phyloP scores from a whole-genome alignment of 1,284 basidiomycete genomes.

The Microbotryomycetes sp. region DNA sequence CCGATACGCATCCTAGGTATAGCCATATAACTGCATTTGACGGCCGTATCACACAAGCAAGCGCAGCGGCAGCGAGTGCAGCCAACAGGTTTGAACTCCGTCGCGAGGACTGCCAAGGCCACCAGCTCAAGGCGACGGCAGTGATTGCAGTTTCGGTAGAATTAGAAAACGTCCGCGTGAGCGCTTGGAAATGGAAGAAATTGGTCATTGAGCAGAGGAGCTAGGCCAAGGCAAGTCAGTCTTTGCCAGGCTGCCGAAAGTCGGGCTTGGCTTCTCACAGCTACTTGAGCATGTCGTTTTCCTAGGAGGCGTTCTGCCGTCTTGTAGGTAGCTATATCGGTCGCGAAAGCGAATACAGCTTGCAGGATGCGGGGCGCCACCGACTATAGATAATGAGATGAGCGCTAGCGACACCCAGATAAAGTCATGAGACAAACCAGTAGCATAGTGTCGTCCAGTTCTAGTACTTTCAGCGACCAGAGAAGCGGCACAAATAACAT shows the following conservation, averaged over 20 bases:
- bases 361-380: conserved; percentile 68
- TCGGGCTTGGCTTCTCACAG: conserved; percentile 51
- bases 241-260: background rate
- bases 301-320: conserved; percentile 59
- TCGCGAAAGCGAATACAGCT: conserved; percentile 67
- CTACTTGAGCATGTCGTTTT: conserved; percentile 52
- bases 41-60: conserved; percentile 72
- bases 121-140: conserved; percentile 66
- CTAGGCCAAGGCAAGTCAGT: conserved; percentile 44
- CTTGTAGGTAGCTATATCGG: conserved; percentile 64
- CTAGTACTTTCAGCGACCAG: conserved; percentile 54
- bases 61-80: conserved; percentile 55
- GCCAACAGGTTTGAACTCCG: conserved; percentile 37
- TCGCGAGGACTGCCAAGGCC: conserved; percentile 52
- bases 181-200: conserved; percentile 74
- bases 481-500: conserved; percentile 68
- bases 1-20: too few species aligned
- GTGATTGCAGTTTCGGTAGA: conserved; percentile 84
- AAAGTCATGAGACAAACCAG: conserved; percentile 39
- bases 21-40: conserved; percentile 82
- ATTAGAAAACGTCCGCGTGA: conserved; percentile 86
- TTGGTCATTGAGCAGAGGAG: conserved; percentile 73
- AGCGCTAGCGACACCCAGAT: conserved; percentile 6
- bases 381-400: conserved; percentile 33
- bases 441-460: conserved; percentile 47